These are phyloP conservation scores for Ascochyta pisi DNA, from an alignment of 2,329 filamentous ascomycete genomes.

Conservation along the genomic window DNA sequence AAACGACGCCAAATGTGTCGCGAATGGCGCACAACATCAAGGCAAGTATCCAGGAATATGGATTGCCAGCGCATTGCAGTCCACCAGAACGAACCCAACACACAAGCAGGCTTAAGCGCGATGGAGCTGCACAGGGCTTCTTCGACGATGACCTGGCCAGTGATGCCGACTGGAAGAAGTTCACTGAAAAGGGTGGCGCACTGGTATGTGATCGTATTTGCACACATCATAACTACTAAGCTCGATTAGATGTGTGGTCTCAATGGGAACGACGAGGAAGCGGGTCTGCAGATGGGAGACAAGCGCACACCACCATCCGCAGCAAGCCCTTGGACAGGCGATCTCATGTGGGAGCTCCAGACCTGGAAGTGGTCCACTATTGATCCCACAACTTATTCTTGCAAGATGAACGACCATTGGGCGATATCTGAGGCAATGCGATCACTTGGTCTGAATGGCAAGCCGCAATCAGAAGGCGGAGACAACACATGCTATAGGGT, in stretches of 20 bases:
- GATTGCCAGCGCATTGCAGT: not conserved
- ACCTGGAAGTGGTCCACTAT: constrained; percentile 26
- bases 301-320: constrained; percentile 24
- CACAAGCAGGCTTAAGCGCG: not conserved
- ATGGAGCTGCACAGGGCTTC: constrained; percentile 6
- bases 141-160: constrained; percentile 21
- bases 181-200: constrained; percentile 20
- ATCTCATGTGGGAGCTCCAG: constrained; percentile 2
- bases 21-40: not conserved
- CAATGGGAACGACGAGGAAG: constrained; percentile 17
- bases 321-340: constrained; percentile 23
- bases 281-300: constrained; percentile 21
- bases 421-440: constrained; percentile 10
- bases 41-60: no score
- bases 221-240: no score
- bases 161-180: constrained; percentile 18
- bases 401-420: constrained; percentile 23
- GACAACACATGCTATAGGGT: constrained; percentile 23
- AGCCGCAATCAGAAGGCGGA: constrained; percentile 16
- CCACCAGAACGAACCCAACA: not conserved
- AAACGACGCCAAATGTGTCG: not conserved
- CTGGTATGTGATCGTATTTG: not conserved
- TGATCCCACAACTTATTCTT: constrained; percentile 11
- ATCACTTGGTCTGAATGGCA: constrained; percentile 18
- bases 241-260: constrained; percentile 13